Conservation (phyloP, 345 rosid genomes). For the Camelina neglecta region DNA sequence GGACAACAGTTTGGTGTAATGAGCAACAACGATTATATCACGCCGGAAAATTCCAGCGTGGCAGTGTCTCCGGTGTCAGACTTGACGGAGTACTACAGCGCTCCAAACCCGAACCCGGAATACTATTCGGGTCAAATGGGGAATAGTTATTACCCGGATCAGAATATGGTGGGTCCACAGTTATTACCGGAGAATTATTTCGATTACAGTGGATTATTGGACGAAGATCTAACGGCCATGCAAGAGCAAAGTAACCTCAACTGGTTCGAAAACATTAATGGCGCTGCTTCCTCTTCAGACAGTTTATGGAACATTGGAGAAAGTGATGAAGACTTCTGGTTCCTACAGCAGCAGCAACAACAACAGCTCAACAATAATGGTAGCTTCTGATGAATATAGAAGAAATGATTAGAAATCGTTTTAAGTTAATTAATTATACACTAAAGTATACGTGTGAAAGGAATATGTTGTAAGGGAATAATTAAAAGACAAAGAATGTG, state of each 20-base stretch:
- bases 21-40: slow-evolving; percentile 45
- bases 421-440: slow-evolving; percentile 25
- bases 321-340: slow-evolving; percentile 67
- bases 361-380: slow-evolving; percentile 59
- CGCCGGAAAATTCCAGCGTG: slow-evolving; percentile 72
- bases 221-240: slow-evolving; percentile 38
- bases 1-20: slow-evolving; percentile 42
- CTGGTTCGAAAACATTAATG: slow-evolving; percentile 59
- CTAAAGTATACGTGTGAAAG: slow-evolving; percentile 44
- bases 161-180: slow-evolving; percentile 50
- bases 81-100: slow-evolving; percentile 64
- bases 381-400: slow-evolving; percentile 47
- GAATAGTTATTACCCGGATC: slow-evolving; percentile 52
- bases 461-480: slow-evolving; percentile 37
- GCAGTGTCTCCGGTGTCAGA: slow-evolving; percentile 71
- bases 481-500: slow-evolving; percentile 35
- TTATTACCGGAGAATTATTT: slow-evolving; percentile 48
- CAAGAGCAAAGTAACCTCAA: slow-evolving; percentile 58
- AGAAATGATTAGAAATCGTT: slow-evolving; percentile 21
- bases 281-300: slow-evolving; percentile 52
- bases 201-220: slow-evolving; percentile 49
- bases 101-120: slow-evolving; percentile 54
- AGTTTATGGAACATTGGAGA: slow-evolving; percentile 62
- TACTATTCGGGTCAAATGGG: slow-evolving; percentile 51
- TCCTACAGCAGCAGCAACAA: slow-evolving; percentile 56